Percentiles rank a stretch among this genome's conserved stretches.
Conservation (phyloP, 2,329 filamentous ascomycete genomes). For the Dactylonectria estremocensis region DNA sequence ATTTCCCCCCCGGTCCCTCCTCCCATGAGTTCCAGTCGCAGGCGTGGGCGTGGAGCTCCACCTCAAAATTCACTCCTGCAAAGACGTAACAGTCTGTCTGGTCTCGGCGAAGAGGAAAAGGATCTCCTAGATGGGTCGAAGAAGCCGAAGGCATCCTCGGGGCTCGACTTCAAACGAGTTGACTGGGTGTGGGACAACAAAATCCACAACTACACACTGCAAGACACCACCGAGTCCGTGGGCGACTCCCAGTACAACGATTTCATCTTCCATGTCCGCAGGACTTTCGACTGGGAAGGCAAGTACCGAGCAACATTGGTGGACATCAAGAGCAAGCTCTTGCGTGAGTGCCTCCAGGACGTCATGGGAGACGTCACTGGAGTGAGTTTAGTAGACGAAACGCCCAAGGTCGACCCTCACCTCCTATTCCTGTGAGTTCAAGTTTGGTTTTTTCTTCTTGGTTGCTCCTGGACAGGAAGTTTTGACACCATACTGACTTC, state of each 20-base stretch:
- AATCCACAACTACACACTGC: constrained; percentile 68
- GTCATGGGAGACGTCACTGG: constrained; percentile 59
- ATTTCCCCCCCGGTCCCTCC: constrained; percentile 2
- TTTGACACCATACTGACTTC: constrained; percentile 2
- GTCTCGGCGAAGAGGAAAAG: constrained; percentile 21
- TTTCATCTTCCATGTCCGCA: constrained; percentile 86
- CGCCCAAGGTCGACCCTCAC: constrained; percentile 80
- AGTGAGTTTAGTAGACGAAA: constrained; percentile 85
- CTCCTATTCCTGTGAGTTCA: constrained; percentile 73
- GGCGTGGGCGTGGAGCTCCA: not conserved
- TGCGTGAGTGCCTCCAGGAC: constrained; percentile 74
- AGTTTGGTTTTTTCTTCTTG: not conserved
- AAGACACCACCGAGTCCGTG: constrained; percentile 65
- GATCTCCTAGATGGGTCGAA: constrained; percentile 14
- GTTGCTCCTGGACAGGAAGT: not conserved
- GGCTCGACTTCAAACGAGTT: constrained; percentile 64
- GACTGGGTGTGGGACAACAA: constrained; percentile 69
- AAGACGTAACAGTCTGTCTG: constrained; percentile 1
- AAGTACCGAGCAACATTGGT: constrained; percentile 81
- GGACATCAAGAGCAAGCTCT: constrained; percentile 87
- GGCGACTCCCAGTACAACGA: constrained; percentile 76
- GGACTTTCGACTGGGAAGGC: constrained; percentile 88
- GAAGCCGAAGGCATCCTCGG: constrained; percentile 34
- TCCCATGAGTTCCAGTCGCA: not conserved
- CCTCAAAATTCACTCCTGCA: constrained; percentile 4